Evolutionary conservation across 2,329 filamentous ascomycete species (phyloP).

Genomic region (Gnomoniopsis smithogilvyi): DNA sequence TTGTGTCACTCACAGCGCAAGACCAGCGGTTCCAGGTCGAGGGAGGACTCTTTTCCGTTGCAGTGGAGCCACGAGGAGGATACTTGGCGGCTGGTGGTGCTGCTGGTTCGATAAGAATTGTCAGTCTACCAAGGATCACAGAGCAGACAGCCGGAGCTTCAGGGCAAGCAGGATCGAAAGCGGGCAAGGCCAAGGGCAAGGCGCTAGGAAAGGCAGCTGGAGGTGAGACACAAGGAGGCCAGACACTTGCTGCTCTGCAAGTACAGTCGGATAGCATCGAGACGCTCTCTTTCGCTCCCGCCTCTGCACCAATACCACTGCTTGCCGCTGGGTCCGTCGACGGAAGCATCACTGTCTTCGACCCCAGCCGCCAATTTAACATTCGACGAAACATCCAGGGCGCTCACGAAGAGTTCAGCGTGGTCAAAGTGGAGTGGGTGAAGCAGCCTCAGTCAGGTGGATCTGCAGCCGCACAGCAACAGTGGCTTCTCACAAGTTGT

Average conservation of each 20-base stretch:
- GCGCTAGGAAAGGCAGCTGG: constrained; percentile 22
- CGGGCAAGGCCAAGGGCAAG: constrained; percentile 22
- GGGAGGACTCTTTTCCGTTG: constrained; percentile 85
- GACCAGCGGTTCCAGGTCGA: constrained; percentile 93
- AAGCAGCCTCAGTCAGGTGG: constrained; percentile 31
- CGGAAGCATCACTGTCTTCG: constrained; percentile 80
- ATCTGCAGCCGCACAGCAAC: constrained; percentile 31
- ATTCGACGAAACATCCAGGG: constrained; percentile 78
- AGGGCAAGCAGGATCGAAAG: constrained; percentile 18
- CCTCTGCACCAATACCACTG: constrained; percentile 41
- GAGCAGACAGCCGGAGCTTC: constrained; percentile 14
- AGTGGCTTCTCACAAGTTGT: constrained; percentile 77
- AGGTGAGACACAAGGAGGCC: constrained; percentile 38
- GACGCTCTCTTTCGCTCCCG: constrained; percentile 63
- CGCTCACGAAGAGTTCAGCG: constrained; percentile 82
- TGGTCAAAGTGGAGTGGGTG: constrained; percentile 92
- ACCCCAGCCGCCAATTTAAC: constrained; percentile 81
- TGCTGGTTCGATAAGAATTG: constrained; percentile 78
- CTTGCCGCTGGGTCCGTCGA: constrained; percentile 67
- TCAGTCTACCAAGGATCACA: constrained; percentile 71
- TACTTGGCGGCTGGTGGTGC: constrained; percentile 87
- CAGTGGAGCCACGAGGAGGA: constrained; percentile 73
- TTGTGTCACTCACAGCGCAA: constrained; percentile 71
- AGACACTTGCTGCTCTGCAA: constrained; percentile 78
- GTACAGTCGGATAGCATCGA: constrained; percentile 76